Conservation (phyloP, 495 filamentous ascomycete genomes). For the Clohesyomyces aquaticus region DNA sequence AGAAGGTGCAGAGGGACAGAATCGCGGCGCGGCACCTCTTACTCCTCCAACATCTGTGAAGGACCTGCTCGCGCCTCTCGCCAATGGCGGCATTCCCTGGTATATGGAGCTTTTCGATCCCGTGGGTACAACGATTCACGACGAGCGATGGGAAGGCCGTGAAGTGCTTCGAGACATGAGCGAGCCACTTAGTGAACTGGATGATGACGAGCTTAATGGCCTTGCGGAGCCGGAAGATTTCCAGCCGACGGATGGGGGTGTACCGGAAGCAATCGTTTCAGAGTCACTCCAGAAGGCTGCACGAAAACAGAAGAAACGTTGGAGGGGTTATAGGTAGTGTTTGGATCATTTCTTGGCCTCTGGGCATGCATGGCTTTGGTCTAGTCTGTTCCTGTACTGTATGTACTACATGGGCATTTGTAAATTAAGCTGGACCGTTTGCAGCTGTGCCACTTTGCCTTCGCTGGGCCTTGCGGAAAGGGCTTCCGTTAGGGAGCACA, state of each 20-base stretch:
- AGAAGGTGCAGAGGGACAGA: neutral
- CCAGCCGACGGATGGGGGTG: constrained; percentile 18
- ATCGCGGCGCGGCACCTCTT: constrained; percentile 41
- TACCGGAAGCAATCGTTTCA: constrained; percentile 29
- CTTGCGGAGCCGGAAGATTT: constrained; percentile 52
- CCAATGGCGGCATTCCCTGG: constrained; percentile 81
- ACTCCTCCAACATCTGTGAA: constrained; percentile 50
- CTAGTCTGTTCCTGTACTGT: constrained; percentile 12
- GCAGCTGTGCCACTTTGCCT: too few species aligned
- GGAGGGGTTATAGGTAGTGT: constrained; percentile 30
- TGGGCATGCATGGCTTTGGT: constrained; percentile 9
- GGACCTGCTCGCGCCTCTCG: constrained; percentile 60
- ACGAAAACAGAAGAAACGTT: constrained; percentile 29
- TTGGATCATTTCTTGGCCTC: constrained; percentile 14
- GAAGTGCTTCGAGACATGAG: constrained; percentile 77
- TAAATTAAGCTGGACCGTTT: constrained; percentile 11
- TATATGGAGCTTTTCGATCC: constrained; percentile 84
- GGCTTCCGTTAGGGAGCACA: too few species aligned
- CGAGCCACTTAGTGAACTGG: constrained; percentile 85
- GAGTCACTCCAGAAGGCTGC: constrained; percentile 22
- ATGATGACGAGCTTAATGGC: constrained; percentile 80
- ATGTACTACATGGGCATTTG: constrained; percentile 24
- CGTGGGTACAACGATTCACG: constrained; percentile 71
- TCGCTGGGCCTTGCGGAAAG: too few species aligned
- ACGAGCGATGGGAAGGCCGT: constrained; percentile 77